phyloP scores from a whole-genome alignment of 1,139 yeast species.

The Geotrichum europaeum region DNA sequence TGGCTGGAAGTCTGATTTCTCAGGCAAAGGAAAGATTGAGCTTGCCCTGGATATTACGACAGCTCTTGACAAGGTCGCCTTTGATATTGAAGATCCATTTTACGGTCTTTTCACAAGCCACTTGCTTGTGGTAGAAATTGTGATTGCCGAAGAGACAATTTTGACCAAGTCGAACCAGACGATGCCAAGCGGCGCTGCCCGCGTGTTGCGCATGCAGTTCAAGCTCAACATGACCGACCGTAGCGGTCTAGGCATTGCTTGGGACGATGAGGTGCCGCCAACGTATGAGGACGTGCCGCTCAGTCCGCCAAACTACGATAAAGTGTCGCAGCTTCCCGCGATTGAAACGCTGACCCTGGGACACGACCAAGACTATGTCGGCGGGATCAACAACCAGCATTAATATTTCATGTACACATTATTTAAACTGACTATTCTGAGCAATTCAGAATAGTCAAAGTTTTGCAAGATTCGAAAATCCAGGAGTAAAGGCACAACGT shows the following conservation, averaged over 20 bases:
- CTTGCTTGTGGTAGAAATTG: slow-evolving; percentile 71
- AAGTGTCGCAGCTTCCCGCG: slow-evolving; percentile 28
- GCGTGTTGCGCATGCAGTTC: slow-evolving; percentile 93
- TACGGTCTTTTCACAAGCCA: slow-evolving; percentile 74
- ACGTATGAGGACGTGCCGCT: slow-evolving; percentile 80
- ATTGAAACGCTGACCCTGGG: slow-evolving; percentile 22
- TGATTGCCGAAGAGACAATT: slow-evolving; percentile 84
- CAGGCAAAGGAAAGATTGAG: slow-evolving; percentile 69
- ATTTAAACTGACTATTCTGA: too few species aligned
- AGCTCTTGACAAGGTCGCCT: slow-evolving; percentile 54
- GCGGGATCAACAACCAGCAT: not conserved
- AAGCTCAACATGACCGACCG: slow-evolving; percentile 74
- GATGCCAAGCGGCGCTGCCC: slow-evolving; percentile 79
- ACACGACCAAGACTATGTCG: not conserved
- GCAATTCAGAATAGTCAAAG: too few species aligned
- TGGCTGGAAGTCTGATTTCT: slow-evolving; percentile 94
- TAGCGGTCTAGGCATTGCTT: slow-evolving; percentile 91
- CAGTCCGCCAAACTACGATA: slow-evolving; percentile 75
- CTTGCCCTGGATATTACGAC: slow-evolving; percentile 27
- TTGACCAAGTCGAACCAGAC: slow-evolving; percentile 27
- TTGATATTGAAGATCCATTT: slow-evolving; percentile 78
- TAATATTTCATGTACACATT: not conserved
- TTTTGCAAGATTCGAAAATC: too few species aligned
- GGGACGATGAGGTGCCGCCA: slow-evolving; percentile 99
- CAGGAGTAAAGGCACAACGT: too few species aligned